Percentiles rank a stretch among this genome's conserved stretches.
phyloP scores from a whole-genome alignment of 345 rosid genomes.

The Populus euphratica region DNA sequence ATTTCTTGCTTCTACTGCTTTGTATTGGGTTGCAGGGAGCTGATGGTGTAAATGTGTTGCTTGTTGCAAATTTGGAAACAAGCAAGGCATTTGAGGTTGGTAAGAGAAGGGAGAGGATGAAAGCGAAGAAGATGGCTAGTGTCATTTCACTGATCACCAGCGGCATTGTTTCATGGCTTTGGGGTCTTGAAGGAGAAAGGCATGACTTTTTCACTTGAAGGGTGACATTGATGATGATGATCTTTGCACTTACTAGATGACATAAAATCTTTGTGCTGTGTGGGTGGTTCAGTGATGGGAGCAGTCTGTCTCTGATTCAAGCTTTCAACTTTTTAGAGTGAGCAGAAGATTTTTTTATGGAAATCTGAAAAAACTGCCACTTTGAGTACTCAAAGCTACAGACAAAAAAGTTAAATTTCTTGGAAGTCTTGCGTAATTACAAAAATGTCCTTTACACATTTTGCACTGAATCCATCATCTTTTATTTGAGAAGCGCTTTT shows the following conservation, averaged over 20 bases:
- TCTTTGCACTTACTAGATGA: neutral
- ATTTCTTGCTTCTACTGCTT: conserved; percentile 12
- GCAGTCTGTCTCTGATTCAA: neutral
- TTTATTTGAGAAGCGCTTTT: neutral
- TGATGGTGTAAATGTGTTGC: neutral
- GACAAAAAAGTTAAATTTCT: conserved; percentile 5
- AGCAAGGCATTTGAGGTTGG: neutral
- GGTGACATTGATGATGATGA: conserved; percentile 21
- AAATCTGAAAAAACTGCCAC: conserved; percentile 41
- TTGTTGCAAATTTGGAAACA: neutral
- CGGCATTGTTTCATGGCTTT: conserved; percentile 5
- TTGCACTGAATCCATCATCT: no score
- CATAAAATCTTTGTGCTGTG: neutral
- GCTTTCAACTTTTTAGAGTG: neutral
- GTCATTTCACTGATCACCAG: conserved; percentile 23
- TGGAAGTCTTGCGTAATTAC: conserved; percentile 9
- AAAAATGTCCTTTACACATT: neutral
- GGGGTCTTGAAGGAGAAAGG: neutral
- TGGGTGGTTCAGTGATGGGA: neutral
- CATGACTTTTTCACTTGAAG: conserved; percentile 4
- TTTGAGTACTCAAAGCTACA: conserved; percentile 8
- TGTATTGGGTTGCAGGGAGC: neutral
- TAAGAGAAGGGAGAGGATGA: conserved; percentile 19
- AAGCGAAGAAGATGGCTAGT: conserved; percentile 4
- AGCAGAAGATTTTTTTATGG: conserved; percentile 16